phyloP scores from a whole-genome alignment of 108 stramenopile genomes.

The Aurantiochytrium sp. region DNA sequence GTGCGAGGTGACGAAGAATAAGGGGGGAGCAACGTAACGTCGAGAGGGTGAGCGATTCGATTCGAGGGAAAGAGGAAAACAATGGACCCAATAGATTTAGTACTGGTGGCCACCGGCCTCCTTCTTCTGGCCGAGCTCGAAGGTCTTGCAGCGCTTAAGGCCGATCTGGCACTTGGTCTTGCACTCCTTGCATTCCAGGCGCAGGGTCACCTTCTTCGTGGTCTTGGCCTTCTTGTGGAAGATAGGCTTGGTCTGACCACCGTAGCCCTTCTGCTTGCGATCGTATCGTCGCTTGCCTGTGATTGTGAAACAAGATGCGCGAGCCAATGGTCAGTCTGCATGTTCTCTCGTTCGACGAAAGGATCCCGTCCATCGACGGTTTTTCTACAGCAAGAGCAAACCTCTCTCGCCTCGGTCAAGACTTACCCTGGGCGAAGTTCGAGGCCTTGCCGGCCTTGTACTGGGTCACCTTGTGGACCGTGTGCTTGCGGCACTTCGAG shows the following conservation, averaged over 20 bases:
- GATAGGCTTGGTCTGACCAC: constrained; percentile 99
- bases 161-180: constrained; percentile 98
- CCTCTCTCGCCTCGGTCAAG: neutral
- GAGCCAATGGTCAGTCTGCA: neutral
- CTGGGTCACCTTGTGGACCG: constrained; percentile 98
- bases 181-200: constrained; percentile 99
- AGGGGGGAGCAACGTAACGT: neutral
- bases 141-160: constrained; percentile 98
- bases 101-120: constrained; percentile 88
- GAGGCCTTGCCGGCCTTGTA: constrained; percentile 99
- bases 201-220: constrained; percentile 97
- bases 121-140: constrained; percentile 99
- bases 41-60: too few relatives aligned
- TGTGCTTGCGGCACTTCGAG: constrained; percentile 94
- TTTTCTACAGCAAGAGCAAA: neutral
- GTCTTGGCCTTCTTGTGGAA: constrained; percentile 99
- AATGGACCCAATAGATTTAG: constrained; percentile 57
- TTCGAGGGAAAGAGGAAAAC: neutral
- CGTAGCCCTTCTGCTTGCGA: constrained; percentile 99
- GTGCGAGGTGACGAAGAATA: neutral
- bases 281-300: constrained; percentile 96
- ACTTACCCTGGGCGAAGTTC: constrained; percentile 94
- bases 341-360: neutral
- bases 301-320: neutral
- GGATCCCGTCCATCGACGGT: neutral